phyloP scores from a whole-genome alignment of 1,139 yeast species.

The Pichia sp. region DNA sequence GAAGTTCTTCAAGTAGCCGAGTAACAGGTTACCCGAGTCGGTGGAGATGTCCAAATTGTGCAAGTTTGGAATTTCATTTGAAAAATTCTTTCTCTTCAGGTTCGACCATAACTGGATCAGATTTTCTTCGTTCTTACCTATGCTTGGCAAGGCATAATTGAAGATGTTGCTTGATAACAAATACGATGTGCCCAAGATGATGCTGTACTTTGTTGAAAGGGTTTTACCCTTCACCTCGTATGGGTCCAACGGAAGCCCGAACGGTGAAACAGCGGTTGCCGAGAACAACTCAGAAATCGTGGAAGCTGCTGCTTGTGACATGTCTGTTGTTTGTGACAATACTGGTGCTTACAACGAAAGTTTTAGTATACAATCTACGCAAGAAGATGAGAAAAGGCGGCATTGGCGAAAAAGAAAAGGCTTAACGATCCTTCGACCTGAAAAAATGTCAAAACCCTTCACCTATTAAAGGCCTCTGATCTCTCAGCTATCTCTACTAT shows the following conservation, averaged over 20 bases:
- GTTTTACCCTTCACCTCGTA: constrained; percentile 45
- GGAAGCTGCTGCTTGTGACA: constrained; percentile 16
- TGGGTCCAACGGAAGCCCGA: constrained; percentile 60
- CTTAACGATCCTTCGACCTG: neutral
- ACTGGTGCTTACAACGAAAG: neutral
- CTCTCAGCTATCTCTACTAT: neutral
- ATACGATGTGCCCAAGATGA: constrained; percentile 65
- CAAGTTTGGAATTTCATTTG: constrained; percentile 54
- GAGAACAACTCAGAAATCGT: constrained; percentile 31
- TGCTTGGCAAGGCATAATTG: constrained; percentile 55
- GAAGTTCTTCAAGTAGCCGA: constrained; percentile 61
- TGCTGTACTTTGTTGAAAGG: constrained; percentile 59
- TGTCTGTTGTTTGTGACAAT: neutral
- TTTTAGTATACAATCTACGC: neutral
- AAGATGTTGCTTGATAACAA: constrained; percentile 62
- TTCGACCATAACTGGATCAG: constrained; percentile 61
- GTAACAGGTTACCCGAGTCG: constrained; percentile 78
- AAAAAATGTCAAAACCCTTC: neutral
- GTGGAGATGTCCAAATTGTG: constrained; percentile 69
- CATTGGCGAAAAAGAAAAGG: neutral
- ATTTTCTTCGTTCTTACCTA: constrained; percentile 42
- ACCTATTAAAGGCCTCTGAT: neutral
- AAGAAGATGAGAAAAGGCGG: neutral
- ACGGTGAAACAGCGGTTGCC: constrained; percentile 44
- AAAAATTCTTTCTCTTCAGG: constrained; percentile 49